Base-by-base conservation (phyloP, 805 yeast genomes). In the Grigorovia yakushimaensis region DNA sequence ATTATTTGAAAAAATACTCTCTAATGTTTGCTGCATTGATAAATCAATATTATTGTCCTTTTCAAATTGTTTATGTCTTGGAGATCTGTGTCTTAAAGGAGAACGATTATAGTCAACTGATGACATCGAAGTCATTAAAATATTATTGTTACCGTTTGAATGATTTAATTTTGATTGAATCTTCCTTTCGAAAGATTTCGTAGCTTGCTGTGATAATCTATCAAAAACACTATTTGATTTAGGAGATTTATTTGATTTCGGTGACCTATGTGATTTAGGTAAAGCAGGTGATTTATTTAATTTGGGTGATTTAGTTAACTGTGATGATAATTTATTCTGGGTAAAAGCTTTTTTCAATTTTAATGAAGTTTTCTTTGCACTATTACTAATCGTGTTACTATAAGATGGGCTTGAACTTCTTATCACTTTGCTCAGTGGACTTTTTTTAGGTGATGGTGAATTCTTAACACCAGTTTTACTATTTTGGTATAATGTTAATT, bases 111-210 rank as follows among this genome's bases (percentile, higher is more conserved):
- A 41, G 47, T 61, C 65, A 13, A 56, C 55, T 18, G 58, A 50
- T 4, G 64, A 58, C 4, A 55, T 47, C 2, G 56, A 47, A 33
- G n/a, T 33, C 10, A 51, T 47, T 13, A 47, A 49, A 36, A 42
- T 48, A n/a, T 47, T 46, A 33, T 33, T 33, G 44, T 15, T 15
- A 22, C 20, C 13, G 23, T 10, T 42, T 43, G 27, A 33, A 13
- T 37, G 13, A 10, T 37, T 37, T 3, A 36, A 20, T 33, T 39
- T 42, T 19, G 36, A 23, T 20, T 37, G 23, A 2, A 57, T 52
- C 48, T 61, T 64, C 22, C 56, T 56, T 35, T 64, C 65, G 41
- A 62, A 62, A 5, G 66, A 62, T 49, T 60, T 58, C 15, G 67
- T 62, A 15, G 65, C 52, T 20, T 49, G 37, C 8, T 59, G 52